Percentiles rank a stretch among this genome's conserved stretches.
phyloP scores from a whole-genome alignment of 2,329 filamentous ascomycete genomes.

The Microsporum canis region DNA sequence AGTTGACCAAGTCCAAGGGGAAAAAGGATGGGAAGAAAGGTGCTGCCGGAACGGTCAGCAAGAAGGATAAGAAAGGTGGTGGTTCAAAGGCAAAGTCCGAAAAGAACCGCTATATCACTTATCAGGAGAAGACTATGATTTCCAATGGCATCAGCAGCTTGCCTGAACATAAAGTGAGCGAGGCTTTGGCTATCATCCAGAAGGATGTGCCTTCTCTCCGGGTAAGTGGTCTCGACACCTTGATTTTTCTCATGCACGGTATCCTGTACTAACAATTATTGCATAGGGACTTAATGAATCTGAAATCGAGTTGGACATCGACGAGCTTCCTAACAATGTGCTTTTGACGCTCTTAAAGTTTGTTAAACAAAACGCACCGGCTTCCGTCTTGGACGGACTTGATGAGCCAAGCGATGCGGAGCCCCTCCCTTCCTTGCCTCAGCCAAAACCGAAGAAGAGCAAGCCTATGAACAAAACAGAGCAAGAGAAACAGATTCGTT shows the following conservation, averaged over 20 bases:
- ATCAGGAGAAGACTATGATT: constrained; percentile 82
- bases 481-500: constrained; percentile 41
- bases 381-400: constrained; percentile 28
- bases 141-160: constrained; percentile 74
- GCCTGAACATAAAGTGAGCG: constrained; percentile 62
- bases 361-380: constrained; percentile 37
- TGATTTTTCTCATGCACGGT: constrained; percentile 6
- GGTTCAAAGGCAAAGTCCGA: constrained; percentile 32
- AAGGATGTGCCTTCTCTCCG: constrained; percentile 64
- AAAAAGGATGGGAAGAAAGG: constrained; percentile 39
- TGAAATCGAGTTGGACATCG: constrained; percentile 40
- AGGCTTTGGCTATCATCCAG: constrained; percentile 82
- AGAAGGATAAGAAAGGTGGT: constrained; percentile 45
- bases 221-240: constrained; percentile 26
- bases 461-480: constrained; percentile 43
- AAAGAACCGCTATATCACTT: constrained; percentile 56
- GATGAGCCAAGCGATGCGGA: constrained; percentile 27
- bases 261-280: constrained; percentile 8
- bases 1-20: constrained; percentile 33
- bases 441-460: constrained; percentile 40
- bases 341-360: constrained; percentile 36
- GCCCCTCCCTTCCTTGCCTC: constrained; percentile 25
- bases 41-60: constrained; percentile 31
- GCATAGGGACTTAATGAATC: constrained; percentile 33
- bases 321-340: constrained; percentile 39